phyloP scores from a whole-genome alignment of 345 rosid genomes.

The Eucalyptus marginata region DNA sequence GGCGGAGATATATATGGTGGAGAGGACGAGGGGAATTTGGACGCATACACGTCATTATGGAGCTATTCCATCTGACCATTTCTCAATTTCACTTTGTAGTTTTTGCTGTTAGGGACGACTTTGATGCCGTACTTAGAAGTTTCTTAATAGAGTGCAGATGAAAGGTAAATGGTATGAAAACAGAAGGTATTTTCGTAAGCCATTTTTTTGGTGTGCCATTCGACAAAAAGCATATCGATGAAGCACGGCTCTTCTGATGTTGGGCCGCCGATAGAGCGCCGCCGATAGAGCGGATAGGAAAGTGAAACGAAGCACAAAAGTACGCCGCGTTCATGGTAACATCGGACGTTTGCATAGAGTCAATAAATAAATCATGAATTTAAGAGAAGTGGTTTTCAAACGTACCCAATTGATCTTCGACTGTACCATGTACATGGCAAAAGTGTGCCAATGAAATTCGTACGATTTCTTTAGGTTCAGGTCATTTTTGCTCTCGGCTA shows the following conservation, averaged over 20 bases:
- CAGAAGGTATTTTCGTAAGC: not conserved
- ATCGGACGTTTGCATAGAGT: fast-evolving
- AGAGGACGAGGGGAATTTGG: slow-evolving; percentile 13
- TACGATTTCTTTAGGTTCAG: no score
- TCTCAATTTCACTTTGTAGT: not conserved
- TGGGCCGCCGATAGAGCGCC: not conserved
- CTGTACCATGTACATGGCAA: not conserved
- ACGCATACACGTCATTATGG: slow-evolving; percentile 49
- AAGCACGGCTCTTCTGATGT: not conserved
- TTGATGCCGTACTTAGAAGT: not conserved
- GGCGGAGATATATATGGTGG: not conserved
- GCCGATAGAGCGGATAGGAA: not conserved
- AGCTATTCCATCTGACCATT: slow-evolving; percentile 4
- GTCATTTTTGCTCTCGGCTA: not conserved
- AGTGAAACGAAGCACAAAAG: not conserved
- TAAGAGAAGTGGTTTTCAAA: not conserved
- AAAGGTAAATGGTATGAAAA: not conserved
- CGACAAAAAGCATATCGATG: not conserved
- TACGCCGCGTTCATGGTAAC: not conserved
- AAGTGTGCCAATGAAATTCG: not conserved
- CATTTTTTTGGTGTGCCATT: not conserved
- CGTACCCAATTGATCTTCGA: not conserved
- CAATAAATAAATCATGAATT: not conserved
- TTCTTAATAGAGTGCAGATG: not conserved
- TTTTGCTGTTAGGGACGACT: not conserved